phyloP scores from a whole-genome alignment of 768 basidiomycete genomes.

The Hirschioporus abietinus region DNA sequence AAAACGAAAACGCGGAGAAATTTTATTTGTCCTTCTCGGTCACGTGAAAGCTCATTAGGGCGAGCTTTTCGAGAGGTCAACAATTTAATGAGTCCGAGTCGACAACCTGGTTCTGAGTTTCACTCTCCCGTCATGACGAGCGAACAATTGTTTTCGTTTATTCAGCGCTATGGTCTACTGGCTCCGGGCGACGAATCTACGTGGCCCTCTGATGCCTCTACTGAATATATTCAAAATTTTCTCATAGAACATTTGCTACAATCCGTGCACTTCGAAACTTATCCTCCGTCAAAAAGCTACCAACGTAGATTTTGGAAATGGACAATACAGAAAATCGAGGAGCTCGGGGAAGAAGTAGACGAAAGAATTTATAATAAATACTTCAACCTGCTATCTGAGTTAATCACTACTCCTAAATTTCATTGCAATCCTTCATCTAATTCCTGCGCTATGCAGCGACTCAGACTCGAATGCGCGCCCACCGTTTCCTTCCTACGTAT shows the following conservation, averaged over 20 bases:
- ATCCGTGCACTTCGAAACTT: slow-evolving; percentile 46
- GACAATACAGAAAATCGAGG: slow-evolving; percentile 50
- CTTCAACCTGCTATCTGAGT: slow-evolving; percentile 35
- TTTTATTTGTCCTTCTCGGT: neutral
- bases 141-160: slow-evolving; percentile 32
- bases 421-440: slow-evolving; percentile 10
- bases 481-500: slow-evolving; percentile 56
- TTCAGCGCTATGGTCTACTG: slow-evolving; percentile 51
- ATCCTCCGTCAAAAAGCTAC: slow-evolving; percentile 60
- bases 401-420: slow-evolving; percentile 23
- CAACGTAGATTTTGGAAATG: slow-evolving; percentile 73
- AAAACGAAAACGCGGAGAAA: neutral
- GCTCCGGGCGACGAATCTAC: slow-evolving; percentile 35
- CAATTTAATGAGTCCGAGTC: slow-evolving; percentile 11
- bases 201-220: slow-evolving; percentile 35
- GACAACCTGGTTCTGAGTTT: slow-evolving; percentile 1
- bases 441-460: slow-evolving; percentile 1
- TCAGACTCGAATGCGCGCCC: slow-evolving; percentile 23
- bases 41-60: slow-evolving; percentile 1
- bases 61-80: neutral
- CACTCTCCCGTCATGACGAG: neutral
- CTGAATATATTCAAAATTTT: slow-evolving; percentile 45
- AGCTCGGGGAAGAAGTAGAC: slow-evolving; percentile 58
- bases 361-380: slow-evolving; percentile 59
- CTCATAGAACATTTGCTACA: slow-evolving; percentile 48